Conservation (phyloP, 2,329 filamentous ascomycete genomes). For the Pestalotiopsis sp. region DNA sequence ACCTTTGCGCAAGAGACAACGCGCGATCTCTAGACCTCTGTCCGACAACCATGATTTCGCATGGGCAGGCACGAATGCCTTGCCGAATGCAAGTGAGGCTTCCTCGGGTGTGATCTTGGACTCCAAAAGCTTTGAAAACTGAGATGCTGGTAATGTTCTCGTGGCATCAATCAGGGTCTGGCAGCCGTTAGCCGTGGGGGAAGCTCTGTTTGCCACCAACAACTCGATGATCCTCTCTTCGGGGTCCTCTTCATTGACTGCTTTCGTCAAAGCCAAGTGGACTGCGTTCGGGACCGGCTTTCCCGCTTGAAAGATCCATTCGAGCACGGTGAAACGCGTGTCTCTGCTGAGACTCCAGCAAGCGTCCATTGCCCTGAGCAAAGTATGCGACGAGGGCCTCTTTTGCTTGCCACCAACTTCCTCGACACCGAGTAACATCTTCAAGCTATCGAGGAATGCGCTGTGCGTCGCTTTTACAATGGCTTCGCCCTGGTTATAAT, state of each 20-base stretch:
- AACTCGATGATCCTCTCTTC: slow-evolving; percentile 51
- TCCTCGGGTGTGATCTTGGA: slow-evolving; percentile 44
- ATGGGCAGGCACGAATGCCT: slow-evolving; percentile 45
- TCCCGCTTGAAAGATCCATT: slow-evolving; percentile 55
- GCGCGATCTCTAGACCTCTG: slow-evolving; percentile 48
- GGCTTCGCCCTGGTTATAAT: slow-evolving; percentile 58
- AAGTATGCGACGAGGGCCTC: slow-evolving; percentile 48
- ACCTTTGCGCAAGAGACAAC: slow-evolving; percentile 52
- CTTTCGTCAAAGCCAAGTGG: slow-evolving; percentile 52
- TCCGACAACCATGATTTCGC: slow-evolving; percentile 49
- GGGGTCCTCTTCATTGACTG: slow-evolving; percentile 55
- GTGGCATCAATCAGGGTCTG: slow-evolving; percentile 55
- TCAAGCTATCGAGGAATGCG: slow-evolving; percentile 52
- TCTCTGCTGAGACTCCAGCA: slow-evolving; percentile 54
- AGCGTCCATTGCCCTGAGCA: slow-evolving; percentile 55
- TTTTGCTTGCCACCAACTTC: slow-evolving; percentile 45
- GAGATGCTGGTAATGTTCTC: slow-evolving; percentile 38
- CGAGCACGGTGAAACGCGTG: slow-evolving; percentile 49
- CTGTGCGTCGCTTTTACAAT: slow-evolving; percentile 57
- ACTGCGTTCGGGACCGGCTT: slow-evolving; percentile 51
- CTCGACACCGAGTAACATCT: slow-evolving; percentile 53
- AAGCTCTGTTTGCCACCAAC: slow-evolving; percentile 54
- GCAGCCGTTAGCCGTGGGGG: slow-evolving; percentile 53
- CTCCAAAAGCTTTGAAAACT: slow-evolving; percentile 46
- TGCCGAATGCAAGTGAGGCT: slow-evolving; percentile 46